Conservation (phyloP, 805 yeast genomes). For the Naumovozyma dairenensis region DNA sequence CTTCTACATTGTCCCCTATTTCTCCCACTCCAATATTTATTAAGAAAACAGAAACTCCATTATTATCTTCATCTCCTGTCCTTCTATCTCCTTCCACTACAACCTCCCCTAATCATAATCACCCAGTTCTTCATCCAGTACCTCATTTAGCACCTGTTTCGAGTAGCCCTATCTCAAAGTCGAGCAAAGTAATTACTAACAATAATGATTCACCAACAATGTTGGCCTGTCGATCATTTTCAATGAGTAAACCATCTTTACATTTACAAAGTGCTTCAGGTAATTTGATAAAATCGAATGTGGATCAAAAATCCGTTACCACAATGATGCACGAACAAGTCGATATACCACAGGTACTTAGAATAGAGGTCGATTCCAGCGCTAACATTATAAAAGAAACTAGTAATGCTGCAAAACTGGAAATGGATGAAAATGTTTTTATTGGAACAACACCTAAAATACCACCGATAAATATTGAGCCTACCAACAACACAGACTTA, state of each 20-base stretch:
- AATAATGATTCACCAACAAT: conserved; percentile 17
- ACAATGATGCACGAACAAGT: conserved; percentile 18
- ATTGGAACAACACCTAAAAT: too few relatives aligned
- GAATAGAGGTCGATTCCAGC: too few relatives aligned
- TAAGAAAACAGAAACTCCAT: too few relatives aligned
- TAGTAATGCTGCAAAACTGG: too few relatives aligned
- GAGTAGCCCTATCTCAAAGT: too few relatives aligned
- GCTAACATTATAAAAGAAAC: too few relatives aligned
- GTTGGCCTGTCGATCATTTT: conserved; percentile 16
- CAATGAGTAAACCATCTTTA: conserved; percentile 28
- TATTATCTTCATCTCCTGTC: neutral
- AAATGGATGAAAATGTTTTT: too few relatives aligned
- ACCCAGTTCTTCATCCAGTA: conserved; percentile 12
- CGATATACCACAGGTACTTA: conserved; percentile 8
- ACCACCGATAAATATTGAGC: too few relatives aligned
- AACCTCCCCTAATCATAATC: too few relatives aligned
- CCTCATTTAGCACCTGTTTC: conserved; percentile 12
- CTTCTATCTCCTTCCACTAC: too few relatives aligned
- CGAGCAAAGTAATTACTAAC: too few relatives aligned
- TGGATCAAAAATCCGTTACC: conserved; percentile 12
- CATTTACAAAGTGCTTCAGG: conserved; percentile 30
- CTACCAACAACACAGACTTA: too few relatives aligned
- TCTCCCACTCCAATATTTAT: neutral
- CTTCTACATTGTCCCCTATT: conserved; percentile 1
- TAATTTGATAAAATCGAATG: conserved; percentile 29